These are phyloP conservation scores for Triglochin maritima DNA, from an alignment of 106 monocot genomes.

Conservation along the genomic window DNA sequence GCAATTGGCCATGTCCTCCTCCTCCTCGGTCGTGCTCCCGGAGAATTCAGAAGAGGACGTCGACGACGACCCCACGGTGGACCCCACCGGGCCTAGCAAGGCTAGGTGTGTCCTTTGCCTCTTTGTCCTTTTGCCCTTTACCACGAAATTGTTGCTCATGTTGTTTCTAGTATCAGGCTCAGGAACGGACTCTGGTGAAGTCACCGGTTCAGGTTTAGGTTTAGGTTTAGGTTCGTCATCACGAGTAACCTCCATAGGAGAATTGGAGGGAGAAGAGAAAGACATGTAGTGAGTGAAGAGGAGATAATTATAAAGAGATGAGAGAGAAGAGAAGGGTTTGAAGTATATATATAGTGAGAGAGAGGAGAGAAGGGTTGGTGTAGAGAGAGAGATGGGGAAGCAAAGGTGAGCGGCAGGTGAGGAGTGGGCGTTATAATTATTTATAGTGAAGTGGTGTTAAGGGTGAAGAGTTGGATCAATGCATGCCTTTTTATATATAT, in stretches of 20 bases:
- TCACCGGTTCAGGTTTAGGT: too few species aligned
- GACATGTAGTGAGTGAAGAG: background rate
- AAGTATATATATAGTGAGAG: background rate
- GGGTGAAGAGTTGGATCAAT: constrained; percentile 1
- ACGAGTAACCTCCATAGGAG: background rate
- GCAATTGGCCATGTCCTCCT: constrained; percentile 74
- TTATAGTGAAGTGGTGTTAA: constrained; percentile 6
- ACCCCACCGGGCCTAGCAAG: background rate
- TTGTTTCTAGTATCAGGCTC: too few species aligned
- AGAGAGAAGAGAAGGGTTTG: background rate
- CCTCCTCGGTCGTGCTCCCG: constrained; percentile 18
- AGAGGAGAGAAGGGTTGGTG: constrained; percentile 5
- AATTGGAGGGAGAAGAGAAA: constrained; percentile 2
- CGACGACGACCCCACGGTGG: constrained; percentile 4
- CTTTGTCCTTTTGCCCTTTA: constrained; percentile 44
- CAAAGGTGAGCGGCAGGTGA: background rate
- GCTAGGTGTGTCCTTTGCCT: constrained; percentile 7
- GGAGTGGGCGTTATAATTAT: constrained; percentile 1
- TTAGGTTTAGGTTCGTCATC: too few species aligned
- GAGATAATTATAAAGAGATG: background rate
- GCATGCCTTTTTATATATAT: too few species aligned
- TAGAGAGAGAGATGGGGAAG: constrained; percentile 7
- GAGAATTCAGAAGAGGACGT: constrained; percentile 11
- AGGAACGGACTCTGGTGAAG: too few species aligned
- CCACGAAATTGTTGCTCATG: background rate